Base-by-base conservation (phyloP, 805 yeast species). In the Pichia californica region DNA sequence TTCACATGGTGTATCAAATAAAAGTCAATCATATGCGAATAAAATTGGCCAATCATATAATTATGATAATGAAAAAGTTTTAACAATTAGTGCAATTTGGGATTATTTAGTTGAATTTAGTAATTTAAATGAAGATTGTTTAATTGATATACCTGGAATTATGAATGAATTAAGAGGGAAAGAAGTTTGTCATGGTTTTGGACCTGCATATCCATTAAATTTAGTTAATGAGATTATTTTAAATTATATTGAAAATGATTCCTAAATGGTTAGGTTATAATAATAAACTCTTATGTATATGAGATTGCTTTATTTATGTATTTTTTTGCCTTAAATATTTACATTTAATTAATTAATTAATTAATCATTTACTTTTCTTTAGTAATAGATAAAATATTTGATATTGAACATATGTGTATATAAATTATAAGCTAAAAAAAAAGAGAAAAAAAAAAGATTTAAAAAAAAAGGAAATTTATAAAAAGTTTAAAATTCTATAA, bases 41-140 rank as follows among this genome's bases (percentile, higher is more conserved):
- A 49, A 47, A 23, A 18, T 37, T 18, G 42, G 49, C 10, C 30
- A 47, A 20, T 44, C 50, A 10, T 59, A 57, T 44, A 44, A 57
- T 46, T 39, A 51, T 47, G 51, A 63, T 32, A 66, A 65, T 11
- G 60, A 64, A 26, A 72, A 74, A 53, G 68, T 84, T 34, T 63
- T 86, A 47, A 86, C 88, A 0, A 67, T 85, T 0, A 78, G 85
- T 16, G 93, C 91, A 2, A 81, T 85, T 2, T 88, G 95, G 95
- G 91, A 87, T 58, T 83, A 82, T 57, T 61, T 88, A 37, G 63
- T 71, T 50, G 67, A 68, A 46, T 63, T 71, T 20, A 76, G 70
- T 44, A 69, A 67, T 33, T 62, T 68, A n/a, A 70, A 73, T 40
- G 74, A 76, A 28, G 71, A 66, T 31, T 55, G 62, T 19, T 71